Evolutionary conservation across 1,284 basidiomycete species (phyloP).

Genomic region (Ganoderma multipileum): DNA sequence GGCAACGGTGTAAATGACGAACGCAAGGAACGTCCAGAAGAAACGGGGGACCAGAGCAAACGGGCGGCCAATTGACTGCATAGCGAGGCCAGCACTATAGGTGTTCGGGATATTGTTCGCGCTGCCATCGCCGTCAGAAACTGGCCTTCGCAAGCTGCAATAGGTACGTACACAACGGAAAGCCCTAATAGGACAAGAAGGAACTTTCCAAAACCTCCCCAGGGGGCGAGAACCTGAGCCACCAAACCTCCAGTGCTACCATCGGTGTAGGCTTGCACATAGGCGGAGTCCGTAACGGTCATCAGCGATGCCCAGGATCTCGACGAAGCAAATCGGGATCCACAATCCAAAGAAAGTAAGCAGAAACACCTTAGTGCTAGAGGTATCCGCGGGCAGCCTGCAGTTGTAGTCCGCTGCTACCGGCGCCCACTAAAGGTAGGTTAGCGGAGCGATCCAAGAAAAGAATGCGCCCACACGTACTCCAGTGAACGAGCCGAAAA

Average conservation of each 20-base stretch:
- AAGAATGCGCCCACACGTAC: constrained; percentile 37
- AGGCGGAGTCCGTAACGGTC: constrained; percentile 60
- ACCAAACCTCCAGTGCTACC: constrained; percentile 59
- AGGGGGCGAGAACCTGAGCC: constrained; percentile 50
- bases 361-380: constrained; percentile 55
- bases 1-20: constrained; percentile 61
- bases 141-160: neutral
- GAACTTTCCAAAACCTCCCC: constrained; percentile 63
- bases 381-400: constrained; percentile 53
- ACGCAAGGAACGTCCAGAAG: constrained; percentile 62
- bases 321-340: constrained; percentile 60
- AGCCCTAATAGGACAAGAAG: constrained; percentile 64
- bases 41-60: constrained; percentile 66
- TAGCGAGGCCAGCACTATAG: constrained; percentile 62
- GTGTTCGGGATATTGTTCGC: constrained; percentile 68
- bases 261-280: constrained; percentile 52
- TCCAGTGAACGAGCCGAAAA: constrained; percentile 60
- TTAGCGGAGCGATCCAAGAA: neutral
- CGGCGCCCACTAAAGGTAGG: constrained; percentile 47
- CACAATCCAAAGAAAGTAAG: constrained; percentile 65
- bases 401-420: constrained; percentile 65
- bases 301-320: constrained; percentile 62
- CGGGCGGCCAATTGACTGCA: constrained; percentile 60
- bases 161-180: constrained; percentile 51
- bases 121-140: constrained; percentile 36